Evolutionary conservation across 495 filamentous ascomycete species (phyloP).

Genomic region (Neurospora cerealis): DNA sequence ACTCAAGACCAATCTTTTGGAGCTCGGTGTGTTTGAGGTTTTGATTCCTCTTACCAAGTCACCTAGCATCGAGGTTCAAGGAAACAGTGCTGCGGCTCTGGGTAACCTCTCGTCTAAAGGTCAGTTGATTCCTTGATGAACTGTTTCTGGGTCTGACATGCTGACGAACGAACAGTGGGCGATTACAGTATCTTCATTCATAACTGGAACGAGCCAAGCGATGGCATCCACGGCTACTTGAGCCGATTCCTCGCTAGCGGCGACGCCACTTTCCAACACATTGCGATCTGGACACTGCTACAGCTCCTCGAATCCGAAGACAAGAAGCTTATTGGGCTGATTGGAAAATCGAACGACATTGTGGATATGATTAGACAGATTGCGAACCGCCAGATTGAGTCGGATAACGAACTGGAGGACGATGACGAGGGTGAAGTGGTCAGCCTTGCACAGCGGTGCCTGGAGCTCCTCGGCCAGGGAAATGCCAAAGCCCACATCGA

Average conservation of each 20-base stretch:
- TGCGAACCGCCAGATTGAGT: slow-evolving; percentile 81
- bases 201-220: slow-evolving; percentile 84
- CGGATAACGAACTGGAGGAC: slow-evolving; percentile 79
- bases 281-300: slow-evolving; percentile 95
- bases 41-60: slow-evolving; percentile 91
- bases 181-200: slow-evolving; percentile 94
- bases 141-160: background rate
- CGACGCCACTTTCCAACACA: slow-evolving; percentile 97
- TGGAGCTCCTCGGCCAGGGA: slow-evolving; percentile 69
- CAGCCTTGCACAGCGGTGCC: slow-evolving; percentile 76
- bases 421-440: slow-evolving; percentile 88
- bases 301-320: slow-evolving; percentile 94
- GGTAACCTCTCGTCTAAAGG: slow-evolving; percentile 97
- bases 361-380: slow-evolving; percentile 85
- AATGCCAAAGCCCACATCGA: slow-evolving; percentile 46
- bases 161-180: slow-evolving; percentile 51
- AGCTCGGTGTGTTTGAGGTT: slow-evolving; percentile 91
- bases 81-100: slow-evolving; percentile 91
- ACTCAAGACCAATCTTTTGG: slow-evolving; percentile 82
- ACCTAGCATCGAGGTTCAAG: slow-evolving; percentile 94
- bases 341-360: slow-evolving; percentile 78
- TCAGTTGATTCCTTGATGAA: slow-evolving; percentile 28
- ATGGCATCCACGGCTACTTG: slow-evolving; percentile 91
- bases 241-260: slow-evolving; percentile 85
- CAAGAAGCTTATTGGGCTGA: slow-evolving; percentile 68